Conservation (phyloP, 176 grass and related monocot genomes). For the Hyparrhenia diplandra region DNA sequence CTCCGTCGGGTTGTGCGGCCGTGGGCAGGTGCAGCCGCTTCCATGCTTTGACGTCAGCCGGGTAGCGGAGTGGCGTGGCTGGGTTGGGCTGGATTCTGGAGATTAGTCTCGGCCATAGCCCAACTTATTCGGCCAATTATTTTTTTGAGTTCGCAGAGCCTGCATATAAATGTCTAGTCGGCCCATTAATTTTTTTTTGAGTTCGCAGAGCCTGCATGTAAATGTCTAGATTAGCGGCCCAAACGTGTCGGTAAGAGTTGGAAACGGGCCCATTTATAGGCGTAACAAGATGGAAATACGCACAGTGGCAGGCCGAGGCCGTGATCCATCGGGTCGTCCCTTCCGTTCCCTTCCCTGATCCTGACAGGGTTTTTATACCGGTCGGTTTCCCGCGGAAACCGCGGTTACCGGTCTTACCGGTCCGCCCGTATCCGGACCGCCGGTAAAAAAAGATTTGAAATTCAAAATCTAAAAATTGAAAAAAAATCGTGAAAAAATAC, state of each 20-base stretch:
- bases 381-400: no score
- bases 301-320: constrained; percentile 21
- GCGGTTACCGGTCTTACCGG: no score
- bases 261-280: not conserved
- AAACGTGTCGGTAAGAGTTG: not conserved
- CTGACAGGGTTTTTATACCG: no score
- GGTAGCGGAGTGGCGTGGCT: not conserved
- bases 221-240: not conserved
- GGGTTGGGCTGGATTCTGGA: not conserved
- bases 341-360: not conserved
- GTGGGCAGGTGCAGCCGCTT: not conserved
- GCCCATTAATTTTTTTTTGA: no score
- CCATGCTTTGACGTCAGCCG: constrained; percentile 1
- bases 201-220: not conserved
- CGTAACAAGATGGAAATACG: not conserved
- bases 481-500: no score
- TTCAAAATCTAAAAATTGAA: no score
- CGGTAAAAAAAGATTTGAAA: no score
- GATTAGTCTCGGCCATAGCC: not conserved
- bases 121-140: no score
- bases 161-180: no score
- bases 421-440: no score
- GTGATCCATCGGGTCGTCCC: constrained; percentile 30
- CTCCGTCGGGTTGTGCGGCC: constrained; percentile 30
- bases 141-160: not conserved